Evolutionary conservation across 2,329 filamentous ascomycete genomes (phyloP).

Genomic region (Claviceps sp.): DNA sequence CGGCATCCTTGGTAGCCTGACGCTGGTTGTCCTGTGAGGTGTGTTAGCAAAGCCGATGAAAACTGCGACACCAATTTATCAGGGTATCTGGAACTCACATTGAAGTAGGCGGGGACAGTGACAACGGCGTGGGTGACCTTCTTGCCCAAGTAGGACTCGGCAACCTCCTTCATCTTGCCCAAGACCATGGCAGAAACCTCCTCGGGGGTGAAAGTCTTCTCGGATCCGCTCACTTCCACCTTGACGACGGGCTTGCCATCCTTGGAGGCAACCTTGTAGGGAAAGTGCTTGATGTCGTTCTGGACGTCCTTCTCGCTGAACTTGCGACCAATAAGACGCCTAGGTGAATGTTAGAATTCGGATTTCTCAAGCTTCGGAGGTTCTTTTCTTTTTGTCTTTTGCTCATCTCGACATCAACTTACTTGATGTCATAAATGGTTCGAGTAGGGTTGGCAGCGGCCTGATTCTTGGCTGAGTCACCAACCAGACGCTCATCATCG

Average conservation of each 20-base stretch:
- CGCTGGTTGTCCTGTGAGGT: conserved; percentile 63
- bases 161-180: conserved; percentile 74
- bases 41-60: neutral
- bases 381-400: too few species aligned
- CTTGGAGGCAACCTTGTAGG: conserved; percentile 86
- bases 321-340: conserved; percentile 77
- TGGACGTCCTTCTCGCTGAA: conserved; percentile 77
- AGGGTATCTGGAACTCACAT: conserved; percentile 27
- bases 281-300: conserved; percentile 94
- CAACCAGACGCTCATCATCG: conserved; percentile 90
- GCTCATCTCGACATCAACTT: conserved; percentile 24
- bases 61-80: neutral
- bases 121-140: conserved; percentile 81
- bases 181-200: conserved; percentile 72
- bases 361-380: neutral
- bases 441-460: conserved; percentile 64
- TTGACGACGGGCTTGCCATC: conserved; percentile 79
- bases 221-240: conserved; percentile 50
- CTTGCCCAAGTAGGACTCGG: conserved; percentile 67
- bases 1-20: conserved; percentile 93
- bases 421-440: conserved; percentile 78
- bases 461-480: conserved; percentile 96
- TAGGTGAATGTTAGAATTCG: conserved; percentile 18
- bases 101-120: conserved; percentile 95
- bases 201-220: conserved; percentile 67